Conservation (phyloP, 345 rosid genomes). For the Theobroma cacao region DNA sequence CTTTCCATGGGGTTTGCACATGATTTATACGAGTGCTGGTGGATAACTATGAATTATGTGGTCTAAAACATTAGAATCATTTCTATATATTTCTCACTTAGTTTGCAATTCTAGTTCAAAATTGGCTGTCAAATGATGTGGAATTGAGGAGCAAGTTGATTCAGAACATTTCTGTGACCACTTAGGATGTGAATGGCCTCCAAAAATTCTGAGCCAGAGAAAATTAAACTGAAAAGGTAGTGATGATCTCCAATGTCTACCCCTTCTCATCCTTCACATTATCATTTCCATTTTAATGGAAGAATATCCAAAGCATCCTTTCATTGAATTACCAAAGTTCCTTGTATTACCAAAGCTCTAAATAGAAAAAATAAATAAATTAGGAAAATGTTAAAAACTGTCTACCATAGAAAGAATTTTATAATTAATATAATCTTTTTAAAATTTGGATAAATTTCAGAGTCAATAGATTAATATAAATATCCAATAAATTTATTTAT, state of each 20-base stretch:
- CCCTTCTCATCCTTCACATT: no score
- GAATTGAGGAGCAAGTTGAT: neutral
- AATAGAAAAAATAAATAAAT: no score
- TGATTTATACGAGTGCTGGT: neutral
- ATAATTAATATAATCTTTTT: no score
- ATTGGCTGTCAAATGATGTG: neutral
- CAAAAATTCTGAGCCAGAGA: neutral
- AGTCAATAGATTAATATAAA: no score
- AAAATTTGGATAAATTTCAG: no score
- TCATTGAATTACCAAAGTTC: neutral
- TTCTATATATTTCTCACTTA: neutral
- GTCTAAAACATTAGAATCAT: neutral
- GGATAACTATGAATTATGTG: constrained; percentile 3
- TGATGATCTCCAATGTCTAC: neutral
- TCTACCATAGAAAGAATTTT: no score
- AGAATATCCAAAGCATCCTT: neutral
- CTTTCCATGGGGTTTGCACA: neutral
- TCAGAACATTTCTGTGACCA: neutral
- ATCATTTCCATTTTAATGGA: neutral
- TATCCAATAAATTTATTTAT: no score
- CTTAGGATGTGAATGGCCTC: neutral
- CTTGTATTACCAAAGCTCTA: no score
- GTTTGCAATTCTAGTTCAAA: constrained; percentile 12
- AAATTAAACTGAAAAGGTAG: neutral
- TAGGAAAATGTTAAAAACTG: no score